A percentile compares a stretch with the other conserved stretches of the same genome.
These are phyloP conservation scores for Thinopyrum obtusiflorum DNA, from an alignment of 202 grass and related monocot genomes.

Conservation along the genomic window DNA sequence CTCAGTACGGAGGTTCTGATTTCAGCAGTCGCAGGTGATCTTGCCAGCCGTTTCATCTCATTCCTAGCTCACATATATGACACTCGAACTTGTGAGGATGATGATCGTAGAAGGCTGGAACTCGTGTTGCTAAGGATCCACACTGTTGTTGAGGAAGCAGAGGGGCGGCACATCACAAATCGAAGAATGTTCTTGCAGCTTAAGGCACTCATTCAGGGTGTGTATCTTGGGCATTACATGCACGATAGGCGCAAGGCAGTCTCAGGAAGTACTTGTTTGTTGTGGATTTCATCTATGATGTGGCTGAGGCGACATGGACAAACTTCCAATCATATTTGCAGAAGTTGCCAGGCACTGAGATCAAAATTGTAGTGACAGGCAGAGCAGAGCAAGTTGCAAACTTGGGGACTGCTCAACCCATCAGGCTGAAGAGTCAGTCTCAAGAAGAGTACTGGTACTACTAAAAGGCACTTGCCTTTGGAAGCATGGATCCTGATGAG, in stretches of 20 bases:
- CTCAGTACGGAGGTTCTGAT: neutral
- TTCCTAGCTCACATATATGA: neutral
- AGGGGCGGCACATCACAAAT: conserved; percentile 10
- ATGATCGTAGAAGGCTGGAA: conserved; percentile 17
- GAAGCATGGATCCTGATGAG: conserved; percentile 19
- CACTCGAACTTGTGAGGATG: neutral
- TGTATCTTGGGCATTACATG: conserved; percentile 28
- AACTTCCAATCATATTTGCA: conserved; percentile 9
- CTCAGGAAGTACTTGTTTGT: neutral
- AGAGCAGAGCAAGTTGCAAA: neutral
- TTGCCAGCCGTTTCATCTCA: conserved; percentile 9
- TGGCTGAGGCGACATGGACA: neutral
- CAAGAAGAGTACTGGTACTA: neutral
- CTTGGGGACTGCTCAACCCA: neutral
- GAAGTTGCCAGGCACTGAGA: neutral
- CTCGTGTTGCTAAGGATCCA: conserved; percentile 9
- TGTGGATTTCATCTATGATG: neutral
- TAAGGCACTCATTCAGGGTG: conserved; percentile 8
- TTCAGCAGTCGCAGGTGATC: neutral
- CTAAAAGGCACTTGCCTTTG: conserved; percentile 8
- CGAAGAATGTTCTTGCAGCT: conserved; percentile 34
- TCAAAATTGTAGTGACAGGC: neutral
- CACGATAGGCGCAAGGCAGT: neutral
- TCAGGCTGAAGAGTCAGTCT: conserved; percentile 3
- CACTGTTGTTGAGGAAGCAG: conserved; percentile 28